A percentile compares a stretch with the other conserved stretches of the same genome.
phyloP scores from a whole-genome alignment of 805 yeast species.

The Starmerella vaccinii region DNA sequence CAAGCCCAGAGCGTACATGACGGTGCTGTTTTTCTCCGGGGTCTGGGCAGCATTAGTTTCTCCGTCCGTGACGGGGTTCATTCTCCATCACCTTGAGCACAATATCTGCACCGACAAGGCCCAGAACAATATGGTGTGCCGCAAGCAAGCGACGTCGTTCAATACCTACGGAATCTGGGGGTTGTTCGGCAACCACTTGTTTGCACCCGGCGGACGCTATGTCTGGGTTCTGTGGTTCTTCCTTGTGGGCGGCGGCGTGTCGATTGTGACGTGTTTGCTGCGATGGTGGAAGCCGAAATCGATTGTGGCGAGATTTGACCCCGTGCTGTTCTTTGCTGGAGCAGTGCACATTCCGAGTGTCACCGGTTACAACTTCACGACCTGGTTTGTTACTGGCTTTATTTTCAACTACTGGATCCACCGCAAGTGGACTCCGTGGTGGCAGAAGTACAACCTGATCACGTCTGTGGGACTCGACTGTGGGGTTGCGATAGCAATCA shows the following conservation, averaged over 20 bases:
- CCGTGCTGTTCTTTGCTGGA: slow-evolving; percentile 57
- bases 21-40: slow-evolving; percentile 40
- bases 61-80: slow-evolving; percentile 38
- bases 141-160: slow-evolving; percentile 33
- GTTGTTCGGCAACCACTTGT: slow-evolving; percentile 43
- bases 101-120: slow-evolving; percentile 42
- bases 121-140: slow-evolving; percentile 55
- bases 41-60: slow-evolving; percentile 34
- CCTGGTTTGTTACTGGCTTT: slow-evolving; percentile 45
- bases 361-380: slow-evolving; percentile 55
- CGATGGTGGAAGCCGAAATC: slow-evolving; percentile 34
- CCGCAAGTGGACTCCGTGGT: slow-evolving; percentile 51
- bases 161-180: slow-evolving; percentile 59
- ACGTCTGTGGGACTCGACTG: slow-evolving; percentile 61
- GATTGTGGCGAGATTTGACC: slow-evolving; percentile 40
- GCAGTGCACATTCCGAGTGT: slow-evolving; percentile 64
- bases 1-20: slow-evolving; percentile 51
- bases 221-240: slow-evolving; percentile 51
- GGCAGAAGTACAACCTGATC: slow-evolving; percentile 37
- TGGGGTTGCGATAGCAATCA: slow-evolving; percentile 55
- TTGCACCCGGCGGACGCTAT: slow-evolving; percentile 56
- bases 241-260: slow-evolving; percentile 44
- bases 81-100: slow-evolving; percentile 30
- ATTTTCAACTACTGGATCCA: slow-evolving; percentile 50
- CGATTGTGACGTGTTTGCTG: slow-evolving; percentile 35